phyloP scores from a whole-genome alignment of 257 asterid genomes.

The Coffea eugenioides region DNA sequence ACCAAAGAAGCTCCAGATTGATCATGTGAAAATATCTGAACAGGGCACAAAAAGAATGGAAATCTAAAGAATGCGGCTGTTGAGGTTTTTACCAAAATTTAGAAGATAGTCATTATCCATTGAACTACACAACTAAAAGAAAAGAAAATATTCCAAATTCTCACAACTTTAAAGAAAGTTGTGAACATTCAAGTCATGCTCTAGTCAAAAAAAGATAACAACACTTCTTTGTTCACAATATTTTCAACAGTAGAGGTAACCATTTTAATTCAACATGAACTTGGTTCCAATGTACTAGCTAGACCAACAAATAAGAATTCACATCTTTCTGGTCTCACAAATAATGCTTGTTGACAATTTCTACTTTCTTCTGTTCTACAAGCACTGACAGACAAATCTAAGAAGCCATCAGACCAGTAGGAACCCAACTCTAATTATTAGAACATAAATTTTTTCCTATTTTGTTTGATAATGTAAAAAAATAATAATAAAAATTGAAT shows the following conservation, averaged over 20 bases:
- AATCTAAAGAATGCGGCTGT: no score
- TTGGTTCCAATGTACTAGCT: background rate
- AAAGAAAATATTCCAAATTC: background rate
- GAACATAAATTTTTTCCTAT: background rate
- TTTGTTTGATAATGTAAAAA: background rate
- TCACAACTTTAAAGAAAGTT: background rate
- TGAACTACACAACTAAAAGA: background rate
- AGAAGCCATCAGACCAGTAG: no score
- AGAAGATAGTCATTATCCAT: background rate
- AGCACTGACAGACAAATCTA: background rate
- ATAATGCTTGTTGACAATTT: no score
- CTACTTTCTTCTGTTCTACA: background rate
- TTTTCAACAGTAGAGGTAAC: no score
- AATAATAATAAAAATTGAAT: no score
- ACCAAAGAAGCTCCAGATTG: no score
- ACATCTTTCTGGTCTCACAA: no score
- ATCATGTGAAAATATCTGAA: no score
- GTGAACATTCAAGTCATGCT: background rate
- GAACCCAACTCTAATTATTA: background rate
- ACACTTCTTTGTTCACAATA: background rate
- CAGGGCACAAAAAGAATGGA: no score
- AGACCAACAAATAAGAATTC: background rate
- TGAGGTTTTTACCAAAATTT: background rate
- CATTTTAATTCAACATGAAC: background rate
- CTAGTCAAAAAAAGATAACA: background rate